Percentiles rank a stretch among this genome's conserved stretches.
Evolutionary conservation across 2,329 filamentous ascomycete species (phyloP).

Genomic region (Fusarium goolgardi): DNA sequence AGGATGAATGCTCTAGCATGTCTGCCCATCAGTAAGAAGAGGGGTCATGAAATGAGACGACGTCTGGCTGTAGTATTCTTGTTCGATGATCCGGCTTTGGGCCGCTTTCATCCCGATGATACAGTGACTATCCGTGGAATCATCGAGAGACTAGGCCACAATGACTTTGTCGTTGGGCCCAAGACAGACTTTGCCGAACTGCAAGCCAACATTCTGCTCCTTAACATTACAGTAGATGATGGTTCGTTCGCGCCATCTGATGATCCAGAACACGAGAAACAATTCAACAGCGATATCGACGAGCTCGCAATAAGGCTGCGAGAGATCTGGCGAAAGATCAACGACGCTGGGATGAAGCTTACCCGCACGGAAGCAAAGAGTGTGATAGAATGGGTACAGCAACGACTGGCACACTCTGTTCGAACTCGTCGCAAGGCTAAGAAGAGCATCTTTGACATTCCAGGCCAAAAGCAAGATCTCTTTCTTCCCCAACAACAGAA

Average conservation of each 20-base stretch:
- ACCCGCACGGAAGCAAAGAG: conserved; percentile 81
- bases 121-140: conserved; percentile 58
- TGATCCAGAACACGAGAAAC: conserved; percentile 49
- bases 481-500: conserved; percentile 59
- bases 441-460: conserved; percentile 62
- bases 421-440: conserved; percentile 70
- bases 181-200: conserved; percentile 77
- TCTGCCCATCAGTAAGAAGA: conserved; percentile 65
- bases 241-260: conserved; percentile 54
- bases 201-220: conserved; percentile 71
- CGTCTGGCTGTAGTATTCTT: conserved; percentile 74
- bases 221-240: conserved; percentile 81
- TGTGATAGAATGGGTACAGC: conserved; percentile 77
- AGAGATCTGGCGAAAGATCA: conserved; percentile 70
- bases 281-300: conserved; percentile 80
- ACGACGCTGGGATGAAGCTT: conserved; percentile 78
- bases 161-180: conserved; percentile 64
- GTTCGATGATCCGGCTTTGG: conserved; percentile 61
- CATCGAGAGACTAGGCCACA: conserved; percentile 58
- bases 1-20: conserved; percentile 68
- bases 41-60: conserved; percentile 70
- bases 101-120: conserved; percentile 55
- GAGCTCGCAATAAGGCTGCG: conserved; percentile 70
- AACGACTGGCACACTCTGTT: conserved; percentile 77
- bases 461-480: conserved; percentile 52